A percentile compares a stretch with the other conserved stretches of the same genome.
These are phyloP conservation scores for Diaporthe eres DNA, from an alignment of 2,329 filamentous ascomycete species.

Conservation along the genomic window DNA sequence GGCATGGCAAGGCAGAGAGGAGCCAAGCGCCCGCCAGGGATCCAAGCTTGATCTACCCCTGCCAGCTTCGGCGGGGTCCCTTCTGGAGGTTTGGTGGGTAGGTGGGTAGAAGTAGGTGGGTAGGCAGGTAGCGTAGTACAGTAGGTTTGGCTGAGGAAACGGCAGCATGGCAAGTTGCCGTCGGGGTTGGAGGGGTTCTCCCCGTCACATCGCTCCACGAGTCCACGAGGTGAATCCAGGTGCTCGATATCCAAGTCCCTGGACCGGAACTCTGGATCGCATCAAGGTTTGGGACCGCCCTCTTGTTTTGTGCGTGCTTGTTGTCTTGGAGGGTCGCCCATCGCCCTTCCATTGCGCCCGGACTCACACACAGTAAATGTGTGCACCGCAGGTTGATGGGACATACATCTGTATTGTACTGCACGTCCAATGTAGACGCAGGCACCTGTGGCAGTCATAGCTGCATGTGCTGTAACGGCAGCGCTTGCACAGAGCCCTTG, in stretches of 20 bases:
- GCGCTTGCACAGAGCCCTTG: slow-evolving; percentile 25
- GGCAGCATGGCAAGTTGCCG: neutral
- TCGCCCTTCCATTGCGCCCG: neutral
- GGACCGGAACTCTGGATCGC: slow-evolving; percentile 24
- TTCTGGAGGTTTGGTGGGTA: neutral
- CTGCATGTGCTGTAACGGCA: slow-evolving; percentile 24
- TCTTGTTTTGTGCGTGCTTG: slow-evolving; percentile 11
- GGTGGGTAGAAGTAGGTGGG: neutral
- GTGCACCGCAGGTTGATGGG: neutral
- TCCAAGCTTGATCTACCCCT: slow-evolving; percentile 27
- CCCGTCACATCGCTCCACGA: slow-evolving; percentile 31
- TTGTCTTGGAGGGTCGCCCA: neutral
- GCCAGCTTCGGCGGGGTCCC: slow-evolving; percentile 21
- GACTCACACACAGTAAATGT: neutral
- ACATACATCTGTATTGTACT: neutral
- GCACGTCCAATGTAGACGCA: neutral
- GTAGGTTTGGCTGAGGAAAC: neutral
- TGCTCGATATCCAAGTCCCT: slow-evolving; percentile 27
- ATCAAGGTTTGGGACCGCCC: slow-evolving; percentile 9
- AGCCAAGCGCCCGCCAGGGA: slow-evolving; percentile 21
- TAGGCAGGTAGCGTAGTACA: neutral
- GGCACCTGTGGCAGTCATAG: slow-evolving; percentile 2
- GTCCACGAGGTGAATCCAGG: neutral
- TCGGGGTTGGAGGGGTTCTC: slow-evolving; percentile 23
- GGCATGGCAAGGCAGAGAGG: slow-evolving; percentile 16